A percentile compares a stretch with the other conserved stretches of the same genome.
phyloP scores from a whole-genome alignment of 2,329 filamentous ascomycete genomes.

The Pestalotiopsis sp. region DNA sequence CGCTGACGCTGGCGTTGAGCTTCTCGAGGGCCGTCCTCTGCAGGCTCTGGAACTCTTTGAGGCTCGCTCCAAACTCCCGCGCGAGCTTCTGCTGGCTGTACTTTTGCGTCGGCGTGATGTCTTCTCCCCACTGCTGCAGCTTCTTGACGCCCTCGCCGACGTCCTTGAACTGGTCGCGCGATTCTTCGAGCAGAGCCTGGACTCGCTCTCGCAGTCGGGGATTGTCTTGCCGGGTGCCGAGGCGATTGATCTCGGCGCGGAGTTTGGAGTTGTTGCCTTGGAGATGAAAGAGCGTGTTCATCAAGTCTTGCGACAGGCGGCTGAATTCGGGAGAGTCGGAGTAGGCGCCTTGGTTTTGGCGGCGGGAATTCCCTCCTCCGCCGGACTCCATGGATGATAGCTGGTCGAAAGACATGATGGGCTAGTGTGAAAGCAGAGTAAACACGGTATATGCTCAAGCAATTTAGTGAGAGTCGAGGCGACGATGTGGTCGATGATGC shows the following conservation, averaged over 20 bases:
- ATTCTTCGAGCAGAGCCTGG: conserved; percentile 84
- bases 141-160: conserved; percentile 94
- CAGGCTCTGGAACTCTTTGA: conserved; percentile 90
- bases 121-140: conserved; percentile 70
- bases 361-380: conserved; percentile 53
- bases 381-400: conserved; percentile 82
- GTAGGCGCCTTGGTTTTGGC: conserved; percentile 69
- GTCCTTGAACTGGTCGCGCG: conserved; percentile 83
- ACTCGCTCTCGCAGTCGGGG: conserved; percentile 89
- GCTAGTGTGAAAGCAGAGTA: background rate
- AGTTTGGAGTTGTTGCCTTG: conserved; percentile 87
- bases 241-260: conserved; percentile 78
- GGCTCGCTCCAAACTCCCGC: conserved; percentile 85
- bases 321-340: conserved; percentile 92
- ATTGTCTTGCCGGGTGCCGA: conserved; percentile 90
- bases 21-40: conserved; percentile 91
- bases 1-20: conserved; percentile 82
- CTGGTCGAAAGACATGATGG: conserved; percentile 86
- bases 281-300: conserved; percentile 85
- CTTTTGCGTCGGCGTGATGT: conserved; percentile 77
- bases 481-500: background rate
- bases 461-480: background rate
- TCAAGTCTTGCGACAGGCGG: conserved; percentile 78
- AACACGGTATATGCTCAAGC: background rate
- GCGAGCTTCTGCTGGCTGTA: conserved; percentile 96